A percentile compares a stretch with the other conserved stretches of the same genome.
Conservation (phyloP, 202 grass and related monocot species). For the Digitaria exilis region DNA sequence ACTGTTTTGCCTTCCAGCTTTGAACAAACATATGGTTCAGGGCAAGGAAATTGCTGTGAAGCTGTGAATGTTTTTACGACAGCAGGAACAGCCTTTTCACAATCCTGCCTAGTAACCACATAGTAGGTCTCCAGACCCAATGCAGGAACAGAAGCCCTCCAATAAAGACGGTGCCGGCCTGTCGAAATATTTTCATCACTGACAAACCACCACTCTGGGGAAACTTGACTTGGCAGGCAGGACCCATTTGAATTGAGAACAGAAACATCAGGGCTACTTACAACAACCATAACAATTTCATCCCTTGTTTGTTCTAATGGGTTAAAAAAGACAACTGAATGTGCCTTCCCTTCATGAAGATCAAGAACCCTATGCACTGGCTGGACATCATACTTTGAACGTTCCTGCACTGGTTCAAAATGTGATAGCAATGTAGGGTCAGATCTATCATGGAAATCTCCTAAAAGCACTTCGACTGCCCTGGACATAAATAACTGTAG, state of each 20-base stretch:
- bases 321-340: slow-evolving; percentile 77
- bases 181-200: slow-evolving; percentile 51
- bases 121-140: slow-evolving; percentile 89
- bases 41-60: slow-evolving; percentile 67
- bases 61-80: slow-evolving; percentile 55
- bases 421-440: slow-evolving; percentile 77
- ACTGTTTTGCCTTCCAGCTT: slow-evolving; percentile 62
- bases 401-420: slow-evolving; percentile 75
- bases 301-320: slow-evolving; percentile 91
- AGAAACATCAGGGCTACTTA: slow-evolving; percentile 67
- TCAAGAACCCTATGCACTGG: slow-evolving; percentile 71
- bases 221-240: slow-evolving; percentile 90
- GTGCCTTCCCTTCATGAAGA: slow-evolving; percentile 52
- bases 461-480: slow-evolving; percentile 92
- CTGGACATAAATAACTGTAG: slow-evolving; percentile 92
- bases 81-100: slow-evolving; percentile 76
- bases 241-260: slow-evolving; percentile 80
- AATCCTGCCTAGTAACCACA: slow-evolving; percentile 61
- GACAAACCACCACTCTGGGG: slow-evolving; percentile 81
- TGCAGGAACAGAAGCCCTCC: slow-evolving; percentile 92
- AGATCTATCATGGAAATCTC: slow-evolving; percentile 81
- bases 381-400: slow-evolving; percentile 90
- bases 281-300: slow-evolving; percentile 89
- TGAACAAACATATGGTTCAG: slow-evolving; percentile 84
- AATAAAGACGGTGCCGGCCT: slow-evolving; percentile 83